phyloP scores from a whole-genome alignment of 2,329 filamentous ascomycete genomes.

The Curvularia lunata region DNA sequence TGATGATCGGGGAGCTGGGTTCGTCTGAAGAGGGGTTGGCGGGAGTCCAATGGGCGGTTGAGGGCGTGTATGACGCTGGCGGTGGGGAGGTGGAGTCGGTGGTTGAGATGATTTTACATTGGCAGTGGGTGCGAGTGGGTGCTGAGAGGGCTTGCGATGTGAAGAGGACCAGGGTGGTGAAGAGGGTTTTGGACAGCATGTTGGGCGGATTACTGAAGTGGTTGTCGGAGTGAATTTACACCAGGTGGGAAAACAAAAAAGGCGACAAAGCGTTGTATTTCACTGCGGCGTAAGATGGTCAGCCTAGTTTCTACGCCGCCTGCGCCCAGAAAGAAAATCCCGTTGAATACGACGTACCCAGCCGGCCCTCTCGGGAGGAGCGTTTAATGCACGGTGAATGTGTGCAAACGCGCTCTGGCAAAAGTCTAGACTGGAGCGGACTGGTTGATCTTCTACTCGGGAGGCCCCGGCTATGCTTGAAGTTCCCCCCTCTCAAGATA shows the following conservation, averaged over 20 bases:
- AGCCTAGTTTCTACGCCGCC: neutral
- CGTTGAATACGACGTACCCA: neutral
- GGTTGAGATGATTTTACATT: slow-evolving; percentile 34
- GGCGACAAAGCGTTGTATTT: neutral
- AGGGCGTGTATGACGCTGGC: slow-evolving; percentile 26
- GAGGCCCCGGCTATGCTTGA: neutral
- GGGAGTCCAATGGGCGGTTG: slow-evolving; percentile 29
- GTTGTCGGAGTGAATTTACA: neutral
- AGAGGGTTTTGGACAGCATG: neutral
- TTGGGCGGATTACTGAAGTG: neutral
- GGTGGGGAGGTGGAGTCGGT: slow-evolving; percentile 12
- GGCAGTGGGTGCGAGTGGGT: slow-evolving; percentile 39
- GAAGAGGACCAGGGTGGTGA: slow-evolving; percentile 20
- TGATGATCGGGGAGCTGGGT: slow-evolving; percentile 3
- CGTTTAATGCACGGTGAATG: neutral
- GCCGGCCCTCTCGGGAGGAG: neutral
- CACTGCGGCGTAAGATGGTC: neutral
- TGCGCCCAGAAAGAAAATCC: neutral
- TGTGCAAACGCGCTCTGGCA: neutral
- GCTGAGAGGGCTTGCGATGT: slow-evolving; percentile 21
- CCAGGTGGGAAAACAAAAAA: too few species aligned
- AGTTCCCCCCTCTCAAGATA: neutral
- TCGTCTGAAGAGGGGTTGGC: slow-evolving; percentile 16
- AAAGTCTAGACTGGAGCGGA: neutral
- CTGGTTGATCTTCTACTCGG: neutral